Evolutionary conservation across 495 filamentous ascomycete species (phyloP).

Genomic region (Bathelium albidoporum): DNA sequence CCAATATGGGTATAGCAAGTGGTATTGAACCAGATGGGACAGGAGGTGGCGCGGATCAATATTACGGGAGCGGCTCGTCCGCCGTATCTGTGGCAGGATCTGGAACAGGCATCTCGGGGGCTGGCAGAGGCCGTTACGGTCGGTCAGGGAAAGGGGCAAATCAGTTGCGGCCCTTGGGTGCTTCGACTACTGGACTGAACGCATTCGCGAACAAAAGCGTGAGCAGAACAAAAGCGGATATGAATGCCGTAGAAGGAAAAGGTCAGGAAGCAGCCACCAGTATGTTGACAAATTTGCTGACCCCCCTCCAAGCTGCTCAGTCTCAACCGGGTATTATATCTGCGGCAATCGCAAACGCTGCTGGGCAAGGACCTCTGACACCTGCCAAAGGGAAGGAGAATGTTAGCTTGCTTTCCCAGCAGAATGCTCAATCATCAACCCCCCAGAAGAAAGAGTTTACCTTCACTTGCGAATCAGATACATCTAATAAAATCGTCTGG

Average conservation of each 20-base stretch:
- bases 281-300: neutral
- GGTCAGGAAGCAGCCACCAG: neutral
- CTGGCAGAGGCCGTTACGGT: slow-evolving; percentile 70
- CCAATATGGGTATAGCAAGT: slow-evolving; percentile 46
- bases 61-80: slow-evolving; percentile 46
- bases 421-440: slow-evolving; percentile 39
- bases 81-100: slow-evolving; percentile 23
- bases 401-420: slow-evolving; percentile 63
- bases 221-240: neutral
- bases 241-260: neutral
- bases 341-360: slow-evolving; percentile 79
- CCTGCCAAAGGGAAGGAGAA: slow-evolving; percentile 56
- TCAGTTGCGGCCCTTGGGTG: slow-evolving; percentile 57
- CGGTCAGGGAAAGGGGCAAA: slow-evolving; percentile 41
- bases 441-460: slow-evolving; percentile 76
- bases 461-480: slow-evolving; percentile 76
- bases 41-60: slow-evolving; percentile 38
- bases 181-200: slow-evolving; percentile 44
- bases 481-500: slow-evolving; percentile 51
- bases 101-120: slow-evolving; percentile 59
- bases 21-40: slow-evolving; percentile 18
- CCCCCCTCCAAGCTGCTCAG: neutral
- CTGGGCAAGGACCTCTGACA: slow-evolving; percentile 49
- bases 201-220: slow-evolving; percentile 10
- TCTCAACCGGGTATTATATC: slow-evolving; percentile 60